Conservation (phyloP, 1,284 basidiomycete species). For the Volvariella surrecta region DNA sequence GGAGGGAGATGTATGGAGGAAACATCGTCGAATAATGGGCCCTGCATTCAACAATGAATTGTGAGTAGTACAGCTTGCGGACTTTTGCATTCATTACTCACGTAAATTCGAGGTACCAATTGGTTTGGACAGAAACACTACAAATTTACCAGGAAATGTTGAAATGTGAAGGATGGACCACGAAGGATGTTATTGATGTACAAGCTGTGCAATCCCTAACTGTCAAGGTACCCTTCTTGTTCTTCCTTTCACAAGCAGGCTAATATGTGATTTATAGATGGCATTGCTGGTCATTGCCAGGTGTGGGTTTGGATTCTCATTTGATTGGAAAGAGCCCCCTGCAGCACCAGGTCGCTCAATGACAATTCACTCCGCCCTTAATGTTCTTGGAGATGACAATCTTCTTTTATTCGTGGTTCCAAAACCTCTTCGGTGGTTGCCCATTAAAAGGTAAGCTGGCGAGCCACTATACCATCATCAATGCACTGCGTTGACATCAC, state of each 20-base stretch:
- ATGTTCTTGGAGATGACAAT: conserved; percentile 24
- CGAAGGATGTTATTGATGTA: conserved; percentile 26
- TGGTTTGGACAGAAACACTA: conserved; percentile 35
- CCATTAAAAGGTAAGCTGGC: conserved; percentile 27
- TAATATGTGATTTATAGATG: conserved; percentile 20
- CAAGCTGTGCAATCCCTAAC: conserved; percentile 31
- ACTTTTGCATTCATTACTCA: background rate
- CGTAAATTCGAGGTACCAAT: conserved; percentile 26
- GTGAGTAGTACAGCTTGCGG: conserved; percentile 19
- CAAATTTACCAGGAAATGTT: conserved; percentile 38
- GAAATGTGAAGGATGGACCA: conserved; percentile 30
- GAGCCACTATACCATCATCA: background rate
- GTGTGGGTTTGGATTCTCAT: conserved; percentile 43
- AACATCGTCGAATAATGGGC: conserved; percentile 37
- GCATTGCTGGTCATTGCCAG: conserved; percentile 39
- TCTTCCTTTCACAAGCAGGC: background rate
- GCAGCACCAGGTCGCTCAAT: conserved; percentile 27
- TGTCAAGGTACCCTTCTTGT: conserved; percentile 27
- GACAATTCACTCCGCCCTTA: conserved; percentile 35
- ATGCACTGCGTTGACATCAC: conserved; percentile 1
- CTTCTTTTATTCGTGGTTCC: conserved; percentile 24
- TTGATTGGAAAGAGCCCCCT: conserved; percentile 33
- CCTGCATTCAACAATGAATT: conserved; percentile 40
- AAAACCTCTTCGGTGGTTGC: conserved; percentile 31
- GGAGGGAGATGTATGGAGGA: conserved; percentile 39